Conservation (phyloP, 306 rosid genomes). For the Fragaria ananassa region DNA sequence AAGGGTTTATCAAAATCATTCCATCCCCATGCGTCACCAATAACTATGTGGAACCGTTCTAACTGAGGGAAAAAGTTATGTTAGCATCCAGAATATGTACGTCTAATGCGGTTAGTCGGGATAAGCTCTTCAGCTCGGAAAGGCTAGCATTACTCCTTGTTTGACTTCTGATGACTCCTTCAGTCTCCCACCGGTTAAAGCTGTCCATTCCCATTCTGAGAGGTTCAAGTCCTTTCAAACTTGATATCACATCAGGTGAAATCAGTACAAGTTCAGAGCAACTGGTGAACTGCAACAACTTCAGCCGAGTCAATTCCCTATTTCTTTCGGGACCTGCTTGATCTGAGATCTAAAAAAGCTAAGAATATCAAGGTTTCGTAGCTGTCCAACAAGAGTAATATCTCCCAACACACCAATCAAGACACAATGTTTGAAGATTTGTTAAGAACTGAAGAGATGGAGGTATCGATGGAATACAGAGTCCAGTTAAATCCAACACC, state of each 20-base stretch:
- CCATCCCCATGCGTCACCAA: not conserved
- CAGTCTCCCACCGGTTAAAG: conserved; percentile 10
- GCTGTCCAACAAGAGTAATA: conserved; percentile 14
- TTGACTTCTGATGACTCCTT: not conserved
- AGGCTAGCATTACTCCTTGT: conserved; percentile 15
- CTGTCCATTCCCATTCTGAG: conserved; percentile 4
- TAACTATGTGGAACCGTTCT: not conserved
- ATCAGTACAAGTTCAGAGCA: not conserved
- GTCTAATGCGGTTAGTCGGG: not conserved
- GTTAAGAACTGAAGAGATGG: conserved; percentile 14
- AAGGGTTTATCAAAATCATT: not conserved
- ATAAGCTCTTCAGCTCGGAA: conserved; percentile 4
- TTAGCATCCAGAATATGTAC: not conserved
- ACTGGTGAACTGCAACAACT: conserved; percentile 3
- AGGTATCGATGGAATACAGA: conserved; percentile 2
- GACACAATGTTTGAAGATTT: conserved; percentile 20
- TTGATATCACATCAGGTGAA: conserved; percentile 5
- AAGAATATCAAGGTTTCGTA: conserved; percentile 18
- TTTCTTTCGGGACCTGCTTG: not conserved
- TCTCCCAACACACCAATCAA: not conserved
- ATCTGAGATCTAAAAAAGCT: not conserved
- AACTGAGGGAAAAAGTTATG: conserved; percentile 1
- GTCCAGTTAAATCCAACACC: conserved; percentile 14
- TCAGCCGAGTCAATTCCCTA: not conserved
- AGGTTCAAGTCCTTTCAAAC: conserved; percentile 17